phyloP scores from a whole-genome alignment of 495 filamentous ascomycete species.

The Xylaria nigripes region DNA sequence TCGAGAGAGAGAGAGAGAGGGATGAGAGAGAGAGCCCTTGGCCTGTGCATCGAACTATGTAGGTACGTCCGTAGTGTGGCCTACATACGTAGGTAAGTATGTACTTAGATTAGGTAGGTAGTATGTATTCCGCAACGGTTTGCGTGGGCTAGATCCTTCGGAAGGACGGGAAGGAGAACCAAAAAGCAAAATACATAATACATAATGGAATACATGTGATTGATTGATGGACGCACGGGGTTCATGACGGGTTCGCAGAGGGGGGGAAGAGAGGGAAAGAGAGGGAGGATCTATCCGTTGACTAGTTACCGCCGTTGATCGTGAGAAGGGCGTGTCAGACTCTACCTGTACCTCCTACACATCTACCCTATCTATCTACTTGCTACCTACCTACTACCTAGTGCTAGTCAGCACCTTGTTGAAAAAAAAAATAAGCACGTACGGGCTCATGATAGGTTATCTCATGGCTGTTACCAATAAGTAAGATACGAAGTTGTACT shows the following conservation, averaged over 20 bases:
- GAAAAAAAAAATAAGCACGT: not conserved
- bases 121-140: conserved; percentile 3
- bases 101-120: too few species aligned
- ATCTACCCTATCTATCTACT: too few species aligned
- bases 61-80: not conserved
- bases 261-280: too few species aligned
- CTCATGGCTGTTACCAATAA: not conserved
- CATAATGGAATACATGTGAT: not conserved
- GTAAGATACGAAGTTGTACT: not conserved
- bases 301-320: too few species aligned
- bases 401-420: not conserved
- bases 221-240: too few species aligned
- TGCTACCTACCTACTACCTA: too few species aligned
- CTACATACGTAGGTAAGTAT: not conserved
- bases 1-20: too few species aligned
- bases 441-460: not conserved
- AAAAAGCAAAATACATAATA: not conserved
- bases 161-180: not conserved
- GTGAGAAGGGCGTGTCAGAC: too few species aligned
- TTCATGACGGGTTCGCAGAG: too few species aligned
- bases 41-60: not conserved
- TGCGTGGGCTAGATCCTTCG: not conserved
- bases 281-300: conserved; percentile 10
- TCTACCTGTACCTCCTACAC: too few species aligned
- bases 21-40: too few species aligned